Conservation (phyloP, 305 asterid species). For the Fraxinus sp. region DNA sequence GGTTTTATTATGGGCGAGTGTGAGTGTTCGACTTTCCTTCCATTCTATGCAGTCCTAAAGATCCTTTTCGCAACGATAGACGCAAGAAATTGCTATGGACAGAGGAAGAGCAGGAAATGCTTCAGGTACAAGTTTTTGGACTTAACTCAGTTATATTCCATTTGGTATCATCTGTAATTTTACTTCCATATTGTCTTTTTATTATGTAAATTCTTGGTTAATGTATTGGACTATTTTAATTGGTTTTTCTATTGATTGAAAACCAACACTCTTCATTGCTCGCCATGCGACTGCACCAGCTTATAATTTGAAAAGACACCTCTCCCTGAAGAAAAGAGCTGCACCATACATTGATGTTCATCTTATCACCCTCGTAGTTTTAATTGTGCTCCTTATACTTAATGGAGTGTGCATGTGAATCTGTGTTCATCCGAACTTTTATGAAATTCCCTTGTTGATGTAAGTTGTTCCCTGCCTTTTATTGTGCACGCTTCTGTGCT, state of each 20-base stretch:
- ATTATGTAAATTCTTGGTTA: slow-evolving; percentile 10
- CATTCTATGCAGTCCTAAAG: slow-evolving; percentile 34
- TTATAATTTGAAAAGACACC: background rate
- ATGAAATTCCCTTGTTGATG: background rate
- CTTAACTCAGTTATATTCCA: slow-evolving; percentile 18
- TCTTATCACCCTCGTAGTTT: background rate
- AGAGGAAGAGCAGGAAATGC: slow-evolving; percentile 60
- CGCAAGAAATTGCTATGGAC: slow-evolving; percentile 56
- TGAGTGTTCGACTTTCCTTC: slow-evolving; percentile 7
- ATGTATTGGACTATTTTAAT: background rate
- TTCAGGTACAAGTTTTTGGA: slow-evolving; percentile 44
- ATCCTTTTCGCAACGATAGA: slow-evolving; percentile 30
- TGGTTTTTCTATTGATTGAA: background rate
- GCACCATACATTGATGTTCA: background rate
- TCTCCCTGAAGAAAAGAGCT: background rate
- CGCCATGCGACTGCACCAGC: background rate
- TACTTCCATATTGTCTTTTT: background rate
- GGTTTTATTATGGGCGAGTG: slow-evolving; percentile 12
- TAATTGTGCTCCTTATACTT: background rate
- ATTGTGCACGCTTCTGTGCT: background rate
- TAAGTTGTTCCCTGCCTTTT: background rate
- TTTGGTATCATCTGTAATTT: background rate
- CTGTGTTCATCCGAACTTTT: background rate
- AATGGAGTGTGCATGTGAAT: background rate
- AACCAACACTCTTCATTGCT: background rate